Evolutionary conservation across 257 asterid species (phyloP).

Genomic region (Nicotiana obtusifolia): DNA sequence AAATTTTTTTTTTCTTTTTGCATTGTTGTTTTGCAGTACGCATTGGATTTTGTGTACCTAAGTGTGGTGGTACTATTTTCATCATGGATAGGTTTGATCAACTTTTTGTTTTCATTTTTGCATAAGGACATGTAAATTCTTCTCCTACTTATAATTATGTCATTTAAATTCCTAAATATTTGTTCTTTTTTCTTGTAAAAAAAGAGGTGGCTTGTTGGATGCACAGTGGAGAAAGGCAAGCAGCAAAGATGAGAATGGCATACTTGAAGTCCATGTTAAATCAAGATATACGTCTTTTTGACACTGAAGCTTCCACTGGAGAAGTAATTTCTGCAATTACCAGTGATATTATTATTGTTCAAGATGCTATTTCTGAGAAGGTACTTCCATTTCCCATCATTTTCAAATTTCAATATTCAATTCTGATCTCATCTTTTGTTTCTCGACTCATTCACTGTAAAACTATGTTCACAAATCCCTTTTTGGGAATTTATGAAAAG

Average conservation of each 20-base stretch:
- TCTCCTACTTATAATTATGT: not conserved
- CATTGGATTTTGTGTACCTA: constrained; percentile 89
- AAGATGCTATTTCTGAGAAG: constrained; percentile 97
- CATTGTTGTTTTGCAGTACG: constrained; percentile 50
- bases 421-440: not conserved
- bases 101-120: not conserved
- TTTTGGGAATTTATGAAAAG: not conserved
- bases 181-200: not conserved
- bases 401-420: not conserved
- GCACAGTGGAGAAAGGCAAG: constrained; percentile 95
- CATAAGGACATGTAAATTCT: not conserved
- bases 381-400: constrained; percentile 19
- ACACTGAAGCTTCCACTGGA: constrained; percentile 82
- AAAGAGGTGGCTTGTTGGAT: constrained; percentile 99
- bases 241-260: constrained; percentile 95
- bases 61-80: constrained; percentile 78
- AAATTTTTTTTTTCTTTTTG: not conserved
- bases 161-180: not conserved
- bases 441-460: not conserved
- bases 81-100: constrained; percentile 73
- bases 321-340: constrained; percentile 95
- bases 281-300: constrained; percentile 82
- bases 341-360: constrained; percentile 71
- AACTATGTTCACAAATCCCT: not conserved
- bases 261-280: constrained; percentile 66